These are phyloP conservation scores for Talaromyces sp. DNA, from an alignment of 2,329 filamentous ascomycete genomes.

Conservation along the genomic window DNA sequence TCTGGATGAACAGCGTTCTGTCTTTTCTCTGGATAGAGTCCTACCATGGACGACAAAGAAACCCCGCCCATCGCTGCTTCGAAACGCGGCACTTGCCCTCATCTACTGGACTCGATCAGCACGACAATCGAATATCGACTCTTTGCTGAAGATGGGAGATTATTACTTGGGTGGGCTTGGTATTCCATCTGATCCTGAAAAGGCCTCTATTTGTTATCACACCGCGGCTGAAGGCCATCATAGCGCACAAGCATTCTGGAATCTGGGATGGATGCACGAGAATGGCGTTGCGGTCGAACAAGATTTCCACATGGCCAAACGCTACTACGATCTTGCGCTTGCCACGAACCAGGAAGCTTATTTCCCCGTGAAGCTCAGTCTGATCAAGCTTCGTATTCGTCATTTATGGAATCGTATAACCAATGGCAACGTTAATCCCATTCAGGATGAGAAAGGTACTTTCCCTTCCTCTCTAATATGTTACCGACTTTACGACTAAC, in stretches of 20 bases:
- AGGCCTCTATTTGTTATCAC: conserved; percentile 89
- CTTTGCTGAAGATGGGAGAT: conserved; percentile 96
- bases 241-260: conserved; percentile 93
- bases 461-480: conserved; percentile 10
- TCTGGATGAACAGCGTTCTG: conserved; percentile 69
- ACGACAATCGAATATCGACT: conserved; percentile 88
- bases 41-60: conserved; percentile 45
- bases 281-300: conserved; percentile 90
- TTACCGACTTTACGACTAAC: background rate
- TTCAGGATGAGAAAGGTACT: conserved; percentile 82
- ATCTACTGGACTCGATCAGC: conserved; percentile 95
- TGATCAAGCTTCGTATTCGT: conserved; percentile 77
- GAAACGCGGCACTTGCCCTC: conserved; percentile 66
- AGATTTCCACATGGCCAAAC: conserved; percentile 94
- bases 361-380: conserved; percentile 81
- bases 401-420: conserved; percentile 95
- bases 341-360: conserved; percentile 93
- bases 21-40: conserved; percentile 56
- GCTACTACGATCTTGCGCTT: conserved; percentile 89
- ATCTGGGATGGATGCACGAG: conserved; percentile 99
- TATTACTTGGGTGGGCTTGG: conserved; percentile 88
- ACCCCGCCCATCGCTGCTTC: conserved; percentile 46
- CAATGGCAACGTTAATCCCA: conserved; percentile 85
- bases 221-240: conserved; percentile 87
- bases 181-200: conserved; percentile 67